Base-by-base conservation (phyloP, 441 rosid genomes). In the Croton setiger region DNA sequence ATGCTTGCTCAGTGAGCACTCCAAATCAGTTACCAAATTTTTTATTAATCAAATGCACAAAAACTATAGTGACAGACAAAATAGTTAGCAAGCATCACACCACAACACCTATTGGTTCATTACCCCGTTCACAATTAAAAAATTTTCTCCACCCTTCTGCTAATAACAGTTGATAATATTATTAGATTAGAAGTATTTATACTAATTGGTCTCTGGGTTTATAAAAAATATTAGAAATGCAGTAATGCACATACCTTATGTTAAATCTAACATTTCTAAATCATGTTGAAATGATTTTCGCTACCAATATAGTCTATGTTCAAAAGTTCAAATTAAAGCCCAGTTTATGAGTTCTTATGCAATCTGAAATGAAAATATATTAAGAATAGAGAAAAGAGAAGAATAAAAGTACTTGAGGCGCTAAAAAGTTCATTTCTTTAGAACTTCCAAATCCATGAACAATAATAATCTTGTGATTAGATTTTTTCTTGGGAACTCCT, bases 401-500 rank as follows among this genome's bases (percentile, higher is more conserved):
- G 15, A 5, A 60, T 10, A n/a, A 55, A 21, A 52, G 51, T 90
- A 90, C 98, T 70, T 85, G 83, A 36, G 98, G 77, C 5, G 84
- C 89, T 21, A 79, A 79, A 74, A 93, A 87, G 70, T 74, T 83
- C 92, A 88, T 88, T 23, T 87, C 92, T 77, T 90, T 93, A 57
- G 98, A 88, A 87, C 96, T 89, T 64, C 91, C 96, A 79, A 93
- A 93, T 33, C 98, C 98, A 75, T 93, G 97, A 73, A 87, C 91
- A 64, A 93, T 70, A 69, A 90, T 65, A 79, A 90, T 85, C 75
- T 70, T 84, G 83, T 70, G 80, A 51, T 81, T 85, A 5, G 98
- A 77, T 36, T 80, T 52, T 55, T 70, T 72, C 74, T 77, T 89
- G 70, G 97, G 75, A 43, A 88, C 88, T 47, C 98, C 98, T 52